phyloP scores from a whole-genome alignment of 441 rosid genomes.

The Erysimum cheiri region DNA sequence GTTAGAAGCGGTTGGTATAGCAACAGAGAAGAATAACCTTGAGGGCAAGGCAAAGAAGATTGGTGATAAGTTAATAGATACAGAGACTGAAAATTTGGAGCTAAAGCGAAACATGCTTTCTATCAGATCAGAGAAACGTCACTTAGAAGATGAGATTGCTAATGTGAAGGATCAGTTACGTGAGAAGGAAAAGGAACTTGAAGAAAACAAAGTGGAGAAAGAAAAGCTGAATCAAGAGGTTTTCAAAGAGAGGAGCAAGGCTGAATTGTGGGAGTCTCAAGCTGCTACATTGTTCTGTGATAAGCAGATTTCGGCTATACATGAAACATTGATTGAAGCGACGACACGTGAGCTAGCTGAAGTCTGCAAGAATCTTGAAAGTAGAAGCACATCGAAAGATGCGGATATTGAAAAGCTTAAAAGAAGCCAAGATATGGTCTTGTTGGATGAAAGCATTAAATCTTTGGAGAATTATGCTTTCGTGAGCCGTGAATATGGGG shows the following conservation, averaged over 20 bases:
- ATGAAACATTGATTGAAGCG: slow-evolving; percentile 62
- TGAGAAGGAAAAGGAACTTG: slow-evolving; percentile 50
- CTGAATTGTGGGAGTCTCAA: slow-evolving; percentile 62
- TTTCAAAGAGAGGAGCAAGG: slow-evolving; percentile 50
- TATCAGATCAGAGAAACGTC: neutral
- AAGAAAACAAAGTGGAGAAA: slow-evolving; percentile 37
- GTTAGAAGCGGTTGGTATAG: slow-evolving; percentile 60
- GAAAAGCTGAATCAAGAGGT: slow-evolving; percentile 58
- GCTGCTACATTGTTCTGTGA: slow-evolving; percentile 58
- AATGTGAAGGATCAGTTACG: slow-evolving; percentile 36
- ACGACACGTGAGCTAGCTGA: slow-evolving; percentile 58
- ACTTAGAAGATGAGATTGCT: neutral
- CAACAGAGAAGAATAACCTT: slow-evolving; percentile 55
- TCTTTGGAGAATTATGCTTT: slow-evolving; percentile 67
- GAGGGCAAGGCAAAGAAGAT: slow-evolving; percentile 44
- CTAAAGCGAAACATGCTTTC: neutral
- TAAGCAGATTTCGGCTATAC: slow-evolving; percentile 56
- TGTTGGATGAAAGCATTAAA: slow-evolving; percentile 61
- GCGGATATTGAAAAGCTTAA: slow-evolving; percentile 61
- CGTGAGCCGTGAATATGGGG: slow-evolving; percentile 32
- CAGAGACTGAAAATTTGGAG: neutral
- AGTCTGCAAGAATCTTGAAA: slow-evolving; percentile 53
- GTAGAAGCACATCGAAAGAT: slow-evolving; percentile 48
- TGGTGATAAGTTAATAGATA: slow-evolving; percentile 53
- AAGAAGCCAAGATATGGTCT: slow-evolving; percentile 60